phyloP scores from a whole-genome alignment of 1,284 basidiomycete genomes.

The Cutaneotrichosporon dermatis region DNA sequence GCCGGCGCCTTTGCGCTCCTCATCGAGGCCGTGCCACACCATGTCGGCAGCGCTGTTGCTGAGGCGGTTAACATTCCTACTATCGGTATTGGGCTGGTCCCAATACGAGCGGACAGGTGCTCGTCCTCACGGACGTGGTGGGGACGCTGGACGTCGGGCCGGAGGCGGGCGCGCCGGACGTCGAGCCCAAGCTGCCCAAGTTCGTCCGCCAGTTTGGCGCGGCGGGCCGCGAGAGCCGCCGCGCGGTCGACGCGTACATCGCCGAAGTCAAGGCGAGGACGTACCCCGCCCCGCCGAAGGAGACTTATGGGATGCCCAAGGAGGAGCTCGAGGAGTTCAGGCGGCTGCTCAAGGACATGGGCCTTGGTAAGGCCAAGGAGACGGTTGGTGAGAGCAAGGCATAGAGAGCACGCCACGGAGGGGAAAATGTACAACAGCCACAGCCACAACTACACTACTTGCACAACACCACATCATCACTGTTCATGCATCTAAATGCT shows the following conservation, averaged over 20 bases:
- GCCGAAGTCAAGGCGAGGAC: constrained; percentile 65
- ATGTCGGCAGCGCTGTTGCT: constrained; percentile 70
- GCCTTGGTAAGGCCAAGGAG: background rate
- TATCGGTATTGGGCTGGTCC: constrained; percentile 92
- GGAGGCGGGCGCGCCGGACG: constrained; percentile 14
- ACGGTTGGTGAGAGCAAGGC: background rate
- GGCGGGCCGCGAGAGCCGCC: constrained; percentile 59
- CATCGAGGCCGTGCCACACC: constrained; percentile 83
- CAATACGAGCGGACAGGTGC: constrained; percentile 80
- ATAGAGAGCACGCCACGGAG: background rate
- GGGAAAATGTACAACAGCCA: no score
- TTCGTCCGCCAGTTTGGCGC: constrained; percentile 80
- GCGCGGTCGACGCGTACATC: constrained; percentile 66
- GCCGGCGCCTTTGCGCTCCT: constrained; percentile 87
- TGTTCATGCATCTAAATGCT: constrained; percentile 3
- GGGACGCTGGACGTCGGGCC: constrained; percentile 55
- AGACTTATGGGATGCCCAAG: constrained; percentile 77
- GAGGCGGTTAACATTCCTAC: constrained; percentile 65
- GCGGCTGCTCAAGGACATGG: background rate
- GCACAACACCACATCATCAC: background rate
- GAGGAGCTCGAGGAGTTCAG: constrained; percentile 66
- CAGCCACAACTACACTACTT: no score
- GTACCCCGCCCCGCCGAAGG: constrained; percentile 65
- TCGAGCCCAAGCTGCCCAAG: constrained; percentile 53
- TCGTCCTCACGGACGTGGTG: constrained; percentile 89